phyloP scores from a whole-genome alignment of 306 rosid species.

The Cicer chorassanicum region DNA sequence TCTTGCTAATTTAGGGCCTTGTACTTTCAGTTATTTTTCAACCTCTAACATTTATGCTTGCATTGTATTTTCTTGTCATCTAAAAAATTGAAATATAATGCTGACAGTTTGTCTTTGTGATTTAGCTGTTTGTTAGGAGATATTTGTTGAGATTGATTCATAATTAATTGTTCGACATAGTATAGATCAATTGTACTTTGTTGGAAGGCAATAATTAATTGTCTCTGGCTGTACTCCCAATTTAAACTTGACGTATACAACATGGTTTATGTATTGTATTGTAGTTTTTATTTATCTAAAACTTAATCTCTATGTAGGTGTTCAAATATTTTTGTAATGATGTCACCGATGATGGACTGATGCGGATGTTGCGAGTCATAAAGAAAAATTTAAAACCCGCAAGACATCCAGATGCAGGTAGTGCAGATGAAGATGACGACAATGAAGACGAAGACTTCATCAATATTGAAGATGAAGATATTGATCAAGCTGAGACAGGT shows the following conservation, averaged over 20 bases:
- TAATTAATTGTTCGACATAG: neutral
- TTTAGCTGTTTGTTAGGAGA: neutral
- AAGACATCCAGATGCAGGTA: conserved; percentile 70
- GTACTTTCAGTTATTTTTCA: neutral
- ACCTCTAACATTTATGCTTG: neutral
- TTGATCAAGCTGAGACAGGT: conserved; percentile 74
- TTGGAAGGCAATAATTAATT: conserved; percentile 15
- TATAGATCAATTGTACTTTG: neutral
- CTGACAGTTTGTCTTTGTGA: neutral
- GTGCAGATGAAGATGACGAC: conserved; percentile 61
- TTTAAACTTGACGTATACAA: conserved; percentile 1
- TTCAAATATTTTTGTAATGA: conserved; percentile 77
- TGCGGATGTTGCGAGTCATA: conserved; percentile 81
- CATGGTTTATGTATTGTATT: neutral
- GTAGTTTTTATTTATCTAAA: conserved; percentile 30
- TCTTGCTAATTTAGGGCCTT: neutral
- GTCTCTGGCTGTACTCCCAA: conserved; percentile 5
- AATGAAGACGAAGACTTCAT: conserved; percentile 72
- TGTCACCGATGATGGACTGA: conserved; percentile 74
- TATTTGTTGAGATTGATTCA: conserved; percentile 7
- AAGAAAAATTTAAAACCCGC: conserved; percentile 80
- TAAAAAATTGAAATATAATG: neutral
- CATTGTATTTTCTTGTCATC: neutral
- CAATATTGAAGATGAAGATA: conserved; percentile 79
- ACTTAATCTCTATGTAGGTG: conserved; percentile 59